Evolutionary conservation across 1,284 basidiomycete genomes (phyloP), one percentile per base, ranked within the genome.

Genomic region (Melanopsichium pennsylvanicum): DNA sequence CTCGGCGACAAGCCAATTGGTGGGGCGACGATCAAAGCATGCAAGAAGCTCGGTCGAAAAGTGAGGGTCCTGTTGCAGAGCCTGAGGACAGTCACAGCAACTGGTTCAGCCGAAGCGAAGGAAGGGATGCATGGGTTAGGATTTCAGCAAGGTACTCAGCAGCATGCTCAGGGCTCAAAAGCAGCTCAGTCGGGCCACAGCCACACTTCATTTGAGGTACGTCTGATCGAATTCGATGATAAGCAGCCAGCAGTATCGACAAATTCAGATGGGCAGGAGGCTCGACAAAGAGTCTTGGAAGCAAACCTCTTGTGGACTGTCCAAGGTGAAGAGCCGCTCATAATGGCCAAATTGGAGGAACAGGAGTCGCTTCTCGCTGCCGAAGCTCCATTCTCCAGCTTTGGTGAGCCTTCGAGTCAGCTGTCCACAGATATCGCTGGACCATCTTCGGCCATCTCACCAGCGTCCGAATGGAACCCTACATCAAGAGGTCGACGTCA

Each of bases 371-470:
- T 67, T 8, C 46, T 70, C 1, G 37, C 42, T 26, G 46, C 66
- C 3, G 69, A 74, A 36, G 45, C 58, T 15, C 31, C 46, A 19
- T 64, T 55, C 42, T 9, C 33, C 13, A 19, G 8, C 27, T 4
- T 37, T 10, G n/a, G 26, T 16, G 22, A 31, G 2, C 12, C 19
- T 8, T 3, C 40, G 18, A 8, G 11, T 51, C 26, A 23, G 10
- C 2, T 37, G 5, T 21, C 1, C 11, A 19, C 31, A 27, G n/a
- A 25, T 9, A 36, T 11, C 33, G 36, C 8, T 22, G 32, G n/a
- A 19, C 11, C 36, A 15, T 9, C 31, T 40, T 26, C 37, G 32
- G 22, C 25, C 26, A 48, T 58, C 87, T 6, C 86, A 21, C 7
- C 40, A 12, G n/a, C 39, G 12, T 13, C 27, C 7, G 4, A 21